phyloP scores from a whole-genome alignment of 2,329 filamentous ascomycete species.

The Hypoxylon rubiginosum region DNA sequence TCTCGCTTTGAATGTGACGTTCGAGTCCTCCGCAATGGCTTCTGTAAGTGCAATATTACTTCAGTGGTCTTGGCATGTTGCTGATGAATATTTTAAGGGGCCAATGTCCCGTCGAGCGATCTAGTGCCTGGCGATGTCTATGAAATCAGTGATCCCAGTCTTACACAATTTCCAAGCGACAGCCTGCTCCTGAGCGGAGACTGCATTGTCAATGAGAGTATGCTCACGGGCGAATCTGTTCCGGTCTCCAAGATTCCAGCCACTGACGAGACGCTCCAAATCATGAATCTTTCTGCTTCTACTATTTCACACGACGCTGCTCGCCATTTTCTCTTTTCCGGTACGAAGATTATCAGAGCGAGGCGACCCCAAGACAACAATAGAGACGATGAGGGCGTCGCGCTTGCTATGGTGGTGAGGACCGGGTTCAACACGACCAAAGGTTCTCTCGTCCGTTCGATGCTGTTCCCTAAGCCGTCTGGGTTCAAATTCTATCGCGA shows the following conservation, averaged over 20 bases:
- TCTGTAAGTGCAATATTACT: constrained; percentile 71
- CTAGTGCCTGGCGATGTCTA: constrained; percentile 96
- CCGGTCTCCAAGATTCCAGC: constrained; percentile 93
- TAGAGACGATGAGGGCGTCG: constrained; percentile 87
- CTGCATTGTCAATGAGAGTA: constrained; percentile 99
- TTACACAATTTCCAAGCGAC: constrained; percentile 91
- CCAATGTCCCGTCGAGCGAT: constrained; percentile 86
- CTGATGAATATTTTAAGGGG: constrained; percentile 67
- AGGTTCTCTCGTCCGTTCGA: constrained; percentile 92
- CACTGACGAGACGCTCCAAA: constrained; percentile 81
- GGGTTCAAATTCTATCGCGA: constrained; percentile 99
- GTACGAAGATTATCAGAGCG: constrained; percentile 94
- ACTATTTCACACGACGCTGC: constrained; percentile 87
- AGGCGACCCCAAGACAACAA: constrained; percentile 88
- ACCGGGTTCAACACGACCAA: constrained; percentile 99
- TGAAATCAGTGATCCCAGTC: constrained; percentile 92
- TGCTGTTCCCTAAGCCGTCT: constrained; percentile 98
- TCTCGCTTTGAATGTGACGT: constrained; percentile 97
- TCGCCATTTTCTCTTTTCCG: constrained; percentile 91
- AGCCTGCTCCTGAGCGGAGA: constrained; percentile 92
- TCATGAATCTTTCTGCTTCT: constrained; percentile 82
- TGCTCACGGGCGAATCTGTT: constrained; percentile 97
- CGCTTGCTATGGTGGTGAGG: constrained; percentile 89
- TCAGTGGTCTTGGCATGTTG: constrained; percentile 16
- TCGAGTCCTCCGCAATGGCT: constrained; percentile 91